These are phyloP conservation scores for Mortierella antarctica DNA, from an alignment of 192 early-diverging fungal genomes.

Conservation along the genomic window DNA sequence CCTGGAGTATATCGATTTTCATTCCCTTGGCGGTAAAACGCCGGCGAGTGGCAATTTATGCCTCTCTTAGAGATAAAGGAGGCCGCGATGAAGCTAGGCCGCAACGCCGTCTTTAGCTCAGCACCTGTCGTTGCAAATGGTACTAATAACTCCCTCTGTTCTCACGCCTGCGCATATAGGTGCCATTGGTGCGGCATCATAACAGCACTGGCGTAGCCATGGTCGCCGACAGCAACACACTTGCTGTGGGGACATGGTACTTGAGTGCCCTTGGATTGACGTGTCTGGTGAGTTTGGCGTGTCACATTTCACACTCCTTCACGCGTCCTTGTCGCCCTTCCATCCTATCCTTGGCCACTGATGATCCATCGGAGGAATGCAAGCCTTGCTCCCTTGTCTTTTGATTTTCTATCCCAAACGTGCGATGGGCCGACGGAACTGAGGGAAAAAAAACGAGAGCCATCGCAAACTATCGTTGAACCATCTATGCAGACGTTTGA, in stretches of 20 bases:
- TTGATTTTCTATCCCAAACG: no score
- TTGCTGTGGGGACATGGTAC: constrained; percentile 50
- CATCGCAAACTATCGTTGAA: not conserved
- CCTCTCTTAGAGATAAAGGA: not conserved
- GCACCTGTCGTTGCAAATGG: no score
- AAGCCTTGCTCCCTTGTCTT: not conserved
- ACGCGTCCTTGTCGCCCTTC: no score
- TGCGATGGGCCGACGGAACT: constrained; percentile 6
- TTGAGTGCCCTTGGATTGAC: constrained; percentile 33
- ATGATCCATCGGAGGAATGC: not conserved
- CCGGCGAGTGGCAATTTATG: no score
- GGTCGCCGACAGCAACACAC: constrained; percentile 47
- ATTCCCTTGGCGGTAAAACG: no score
- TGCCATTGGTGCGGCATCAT: constrained; percentile 47
- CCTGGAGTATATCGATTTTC: no score
- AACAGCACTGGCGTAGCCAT: constrained; percentile 36
- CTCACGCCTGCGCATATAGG: constrained; percentile 6
- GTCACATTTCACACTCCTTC: not conserved
- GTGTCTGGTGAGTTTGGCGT: constrained; percentile 24
- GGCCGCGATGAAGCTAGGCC: not conserved
- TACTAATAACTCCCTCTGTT: not conserved
- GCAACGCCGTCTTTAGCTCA: no score
- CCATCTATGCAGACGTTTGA: not conserved
- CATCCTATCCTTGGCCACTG: not conserved
- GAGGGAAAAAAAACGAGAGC: constrained; percentile 6